Evolutionary conservation across 306 rosid genomes (phyloP).

Genomic region (Lathyrus aphaca): DNA sequence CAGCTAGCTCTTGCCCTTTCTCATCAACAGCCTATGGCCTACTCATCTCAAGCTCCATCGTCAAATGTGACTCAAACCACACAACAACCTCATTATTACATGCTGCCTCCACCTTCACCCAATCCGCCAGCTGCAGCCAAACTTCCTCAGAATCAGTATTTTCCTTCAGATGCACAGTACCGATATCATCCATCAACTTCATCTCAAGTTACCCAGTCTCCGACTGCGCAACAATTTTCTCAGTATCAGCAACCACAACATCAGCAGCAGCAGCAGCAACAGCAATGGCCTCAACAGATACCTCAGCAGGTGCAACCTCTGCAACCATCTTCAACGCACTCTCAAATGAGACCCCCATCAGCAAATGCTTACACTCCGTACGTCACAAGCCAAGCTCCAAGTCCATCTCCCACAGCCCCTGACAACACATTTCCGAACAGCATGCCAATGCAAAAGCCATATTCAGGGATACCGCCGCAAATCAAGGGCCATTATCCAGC

Average conservation of each 20-base stretch:
- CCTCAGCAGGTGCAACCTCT: constrained; percentile 61
- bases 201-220: constrained; percentile 63
- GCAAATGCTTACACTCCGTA: constrained; percentile 58
- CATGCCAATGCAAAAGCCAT: constrained; percentile 78
- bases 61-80: constrained; percentile 53
- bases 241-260: constrained; percentile 70
- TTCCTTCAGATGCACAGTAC: constrained; percentile 64
- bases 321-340: constrained; percentile 61
- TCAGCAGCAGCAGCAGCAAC: constrained; percentile 53
- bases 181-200: constrained; percentile 58
- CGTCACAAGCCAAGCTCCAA: constrained; percentile 64
- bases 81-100: constrained; percentile 67
- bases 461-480: constrained; percentile 66
- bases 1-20: constrained; percentile 83
- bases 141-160: constrained; percentile 65
- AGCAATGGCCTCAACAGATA: constrained; percentile 33
- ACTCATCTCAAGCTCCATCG: constrained; percentile 53
- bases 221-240: constrained; percentile 56
- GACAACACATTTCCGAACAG: constrained; percentile 55
- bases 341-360: constrained; percentile 62
- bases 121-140: constrained; percentile 52
- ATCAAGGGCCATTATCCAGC: constrained; percentile 56
- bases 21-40: constrained; percentile 58
- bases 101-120: constrained; percentile 54
- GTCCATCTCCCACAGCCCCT: constrained; percentile 50